Conservation (phyloP, 345 rosid species). For the Linum trigynum region DNA sequence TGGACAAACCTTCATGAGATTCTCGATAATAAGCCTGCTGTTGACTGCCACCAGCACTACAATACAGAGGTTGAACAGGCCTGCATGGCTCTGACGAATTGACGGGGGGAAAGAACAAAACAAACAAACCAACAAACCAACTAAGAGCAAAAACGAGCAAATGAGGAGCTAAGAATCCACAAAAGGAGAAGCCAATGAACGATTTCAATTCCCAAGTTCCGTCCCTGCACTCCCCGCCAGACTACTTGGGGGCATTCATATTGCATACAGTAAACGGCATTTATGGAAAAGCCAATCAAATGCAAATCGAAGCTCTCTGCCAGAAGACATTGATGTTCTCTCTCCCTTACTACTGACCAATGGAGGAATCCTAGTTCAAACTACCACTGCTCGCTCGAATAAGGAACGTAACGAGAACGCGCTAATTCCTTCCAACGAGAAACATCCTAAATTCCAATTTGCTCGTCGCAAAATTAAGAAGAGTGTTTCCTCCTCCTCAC, state of each 20-base stretch:
- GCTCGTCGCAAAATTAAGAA: no score
- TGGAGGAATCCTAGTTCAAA: background rate
- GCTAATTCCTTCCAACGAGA: no score
- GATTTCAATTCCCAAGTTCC: background rate
- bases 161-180: background rate
- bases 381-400: background rate
- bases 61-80: slow-evolving; percentile 88
- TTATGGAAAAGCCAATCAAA: background rate
- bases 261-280: background rate
- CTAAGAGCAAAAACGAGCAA: background rate
- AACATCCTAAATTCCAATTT: no score
- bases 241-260: background rate
- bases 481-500: slow-evolving; percentile 16
- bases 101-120: background rate
- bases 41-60: slow-evolving; percentile 96
- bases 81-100: slow-evolving; percentile 91
- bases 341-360: background rate
- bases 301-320: background rate
- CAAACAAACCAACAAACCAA: background rate
- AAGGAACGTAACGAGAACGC: background rate
- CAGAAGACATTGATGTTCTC: background rate
- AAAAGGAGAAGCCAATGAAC: background rate
- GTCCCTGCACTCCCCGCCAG: background rate
- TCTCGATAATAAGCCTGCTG: slow-evolving; percentile 93
- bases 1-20: slow-evolving; percentile 75